These are phyloP conservation scores for Oryza coarctata DNA, from an alignment of 176 grass and related monocot genomes.

Conservation along the genomic window DNA sequence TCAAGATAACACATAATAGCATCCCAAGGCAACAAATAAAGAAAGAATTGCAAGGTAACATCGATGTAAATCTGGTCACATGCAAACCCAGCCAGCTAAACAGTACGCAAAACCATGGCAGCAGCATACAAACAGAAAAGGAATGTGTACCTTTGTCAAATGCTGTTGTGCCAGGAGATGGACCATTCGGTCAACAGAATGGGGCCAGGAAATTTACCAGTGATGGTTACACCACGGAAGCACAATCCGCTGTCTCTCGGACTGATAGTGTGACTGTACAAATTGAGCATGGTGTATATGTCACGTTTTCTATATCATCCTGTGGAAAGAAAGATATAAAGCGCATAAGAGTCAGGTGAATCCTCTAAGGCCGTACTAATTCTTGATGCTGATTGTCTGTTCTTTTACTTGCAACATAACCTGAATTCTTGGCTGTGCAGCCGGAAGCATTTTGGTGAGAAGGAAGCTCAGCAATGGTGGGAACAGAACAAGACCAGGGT, in stretches of 20 bases:
- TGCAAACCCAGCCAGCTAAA: neutral
- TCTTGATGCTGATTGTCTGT: neutral
- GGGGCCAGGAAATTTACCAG: conserved; percentile 25
- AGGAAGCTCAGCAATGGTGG: conserved; percentile 88
- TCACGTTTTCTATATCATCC: conserved; percentile 47
- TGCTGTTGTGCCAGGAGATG: neutral
- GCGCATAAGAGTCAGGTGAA: conserved; percentile 84
- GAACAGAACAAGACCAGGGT: conserved; percentile 60
- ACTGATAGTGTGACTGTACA: conserved; percentile 48
- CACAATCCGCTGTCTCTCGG: neutral
- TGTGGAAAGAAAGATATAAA: conserved; percentile 65
- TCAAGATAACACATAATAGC: conserved; percentile 26
- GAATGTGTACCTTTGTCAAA: conserved; percentile 8
- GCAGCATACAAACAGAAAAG: neutral
- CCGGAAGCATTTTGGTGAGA: conserved; percentile 84
- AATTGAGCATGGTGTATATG: conserved; percentile 78
- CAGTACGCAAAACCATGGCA: neutral
- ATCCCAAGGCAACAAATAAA: neutral
- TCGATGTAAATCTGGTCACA: neutral
- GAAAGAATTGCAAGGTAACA: conserved; percentile 15
- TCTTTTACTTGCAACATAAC: neutral
- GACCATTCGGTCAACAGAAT: conserved; percentile 18
- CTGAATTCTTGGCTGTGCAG: conserved; percentile 40
- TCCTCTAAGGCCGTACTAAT: neutral
- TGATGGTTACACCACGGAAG: conserved; percentile 21